Base-by-base conservation (phyloP, 495 filamentous ascomycete species). In the Lasiosphaeria ovina region DNA sequence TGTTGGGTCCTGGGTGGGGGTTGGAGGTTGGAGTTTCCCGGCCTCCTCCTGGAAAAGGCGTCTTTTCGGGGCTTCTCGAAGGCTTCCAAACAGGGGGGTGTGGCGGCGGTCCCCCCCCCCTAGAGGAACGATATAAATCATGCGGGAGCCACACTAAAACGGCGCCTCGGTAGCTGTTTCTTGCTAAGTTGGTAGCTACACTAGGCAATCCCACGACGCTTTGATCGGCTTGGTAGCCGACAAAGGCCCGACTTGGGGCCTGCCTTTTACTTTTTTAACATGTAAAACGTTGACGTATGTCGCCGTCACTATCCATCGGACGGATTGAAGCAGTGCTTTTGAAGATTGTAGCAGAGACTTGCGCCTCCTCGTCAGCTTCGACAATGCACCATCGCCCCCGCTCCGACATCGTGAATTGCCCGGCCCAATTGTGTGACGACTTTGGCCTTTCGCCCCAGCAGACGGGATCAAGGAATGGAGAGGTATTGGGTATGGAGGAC, bases 61-160 rank as follows among this genome's bases (percentile, higher is more conserved):
- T 24, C 24, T 4, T 14, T 47, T 47, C 16, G 11, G 44, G 36
- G 16, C 55, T 58, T 50, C 55, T 58, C 35, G 55, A 51, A 58
- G 45, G 44, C 45, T 58, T 50, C 45, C 32, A 36, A 51, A 35
- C 50, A 8, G 16, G 40, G 54, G 44, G 8, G 44, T 17, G 38
- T 24, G 48, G n/a, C 48, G 57, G 47, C 35, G 57, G 35, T 49
- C 31, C 9, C n/a, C 42, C 32, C n/a, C 24, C 42, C 40, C 32
- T 12, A 31, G 11, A 48, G 32, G 9, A 4, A 12, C n/a, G 14
- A 34, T 33, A 48, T 32, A 35, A 24, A 12, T 24, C 31, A 14
- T 42, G 44, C 44, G 16, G 16, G 12, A 47, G 5, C 12, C 44
- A 47, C 8, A 47, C 44, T 47, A 47, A 47, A n/a, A 11, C 44